phyloP scores from a whole-genome alignment of 129 eudicot genomes.

The Logfia minima region DNA sequence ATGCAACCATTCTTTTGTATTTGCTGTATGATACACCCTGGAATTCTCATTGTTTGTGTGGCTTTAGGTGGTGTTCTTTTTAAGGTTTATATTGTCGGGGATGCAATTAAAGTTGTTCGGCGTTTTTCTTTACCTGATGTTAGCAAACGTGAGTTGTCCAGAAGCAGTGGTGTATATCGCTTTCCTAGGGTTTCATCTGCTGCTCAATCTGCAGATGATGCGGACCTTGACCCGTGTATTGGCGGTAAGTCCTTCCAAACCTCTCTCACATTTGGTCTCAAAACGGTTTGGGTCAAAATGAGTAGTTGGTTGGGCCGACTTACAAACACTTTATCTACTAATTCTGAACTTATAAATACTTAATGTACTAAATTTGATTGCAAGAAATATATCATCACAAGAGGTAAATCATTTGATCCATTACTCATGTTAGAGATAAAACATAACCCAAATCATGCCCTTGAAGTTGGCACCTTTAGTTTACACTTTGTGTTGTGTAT shows the following conservation, averaged over 20 bases:
- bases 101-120: constrained; percentile 83
- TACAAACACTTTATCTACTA: too few relatives aligned
- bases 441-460: neutral
- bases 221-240: constrained; percentile 84
- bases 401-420: too few relatives aligned
- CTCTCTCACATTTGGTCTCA: neutral
- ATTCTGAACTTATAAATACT: too few relatives aligned
- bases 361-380: neutral
- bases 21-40: neutral
- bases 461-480: neutral
- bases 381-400: neutral
- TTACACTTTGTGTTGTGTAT: neutral
- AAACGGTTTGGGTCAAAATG: neutral
- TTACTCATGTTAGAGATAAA: too few relatives aligned
- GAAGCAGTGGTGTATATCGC: constrained; percentile 70
- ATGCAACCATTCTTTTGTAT: neutral
- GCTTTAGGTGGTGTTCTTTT: constrained; percentile 83
- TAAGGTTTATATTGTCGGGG: constrained; percentile 92
- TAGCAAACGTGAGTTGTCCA: constrained; percentile 67
- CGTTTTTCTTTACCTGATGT: constrained; percentile 94
- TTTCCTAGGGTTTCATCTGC: constrained; percentile 98
- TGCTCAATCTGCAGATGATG: constrained; percentile 96
- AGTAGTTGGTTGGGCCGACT: too few relatives aligned
- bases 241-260: constrained; percentile 49
- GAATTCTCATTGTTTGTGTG: neutral